Conservation (phyloP, 192 early-diverging fungal genomes). For the Backusella luteola region DNA sequence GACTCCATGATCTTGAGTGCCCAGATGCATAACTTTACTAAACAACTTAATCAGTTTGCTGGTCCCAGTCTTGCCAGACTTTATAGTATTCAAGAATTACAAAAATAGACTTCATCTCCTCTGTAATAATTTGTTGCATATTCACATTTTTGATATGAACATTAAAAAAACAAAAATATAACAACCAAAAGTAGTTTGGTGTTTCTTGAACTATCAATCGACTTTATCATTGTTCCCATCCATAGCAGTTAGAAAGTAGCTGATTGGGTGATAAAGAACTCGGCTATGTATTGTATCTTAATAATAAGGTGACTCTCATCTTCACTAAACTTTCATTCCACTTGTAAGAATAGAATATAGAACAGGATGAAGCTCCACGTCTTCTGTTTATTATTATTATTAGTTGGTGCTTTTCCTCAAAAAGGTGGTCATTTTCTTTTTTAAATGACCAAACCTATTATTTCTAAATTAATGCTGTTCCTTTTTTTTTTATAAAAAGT, state of each 20-base stretch:
- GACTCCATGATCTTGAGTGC: conserved; percentile 87
- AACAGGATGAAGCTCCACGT: too few species aligned
- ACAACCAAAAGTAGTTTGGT: neutral
- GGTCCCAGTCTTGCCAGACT: conserved; percentile 94
- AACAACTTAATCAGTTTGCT: conserved; percentile 90
- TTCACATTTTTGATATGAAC: neutral
- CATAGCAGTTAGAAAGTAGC: too few species aligned
- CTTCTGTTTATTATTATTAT: too few species aligned
- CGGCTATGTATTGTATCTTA: too few species aligned
- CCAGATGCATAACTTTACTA: conserved; percentile 90
- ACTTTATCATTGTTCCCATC: too few species aligned
- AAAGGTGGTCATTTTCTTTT: too few species aligned
- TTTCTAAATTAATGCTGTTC: neutral
- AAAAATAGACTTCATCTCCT: conserved; percentile 46
- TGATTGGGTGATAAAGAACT: too few species aligned
- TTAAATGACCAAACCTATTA: neutral
- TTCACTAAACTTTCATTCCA: too few species aligned
- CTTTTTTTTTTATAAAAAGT: neutral
- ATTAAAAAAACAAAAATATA: neutral
- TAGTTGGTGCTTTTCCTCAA: too few species aligned
- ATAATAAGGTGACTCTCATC: too few species aligned
- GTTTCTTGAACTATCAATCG: too few species aligned
- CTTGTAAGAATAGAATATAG: too few species aligned
- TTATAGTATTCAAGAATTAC: conserved; percentile 78
- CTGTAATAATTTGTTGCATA: neutral